Evolutionary conservation across 441 rosid species (phyloP), one percentile per base, ranked within the genome.

Genomic region (Adansonia madagascariensis): DNA sequence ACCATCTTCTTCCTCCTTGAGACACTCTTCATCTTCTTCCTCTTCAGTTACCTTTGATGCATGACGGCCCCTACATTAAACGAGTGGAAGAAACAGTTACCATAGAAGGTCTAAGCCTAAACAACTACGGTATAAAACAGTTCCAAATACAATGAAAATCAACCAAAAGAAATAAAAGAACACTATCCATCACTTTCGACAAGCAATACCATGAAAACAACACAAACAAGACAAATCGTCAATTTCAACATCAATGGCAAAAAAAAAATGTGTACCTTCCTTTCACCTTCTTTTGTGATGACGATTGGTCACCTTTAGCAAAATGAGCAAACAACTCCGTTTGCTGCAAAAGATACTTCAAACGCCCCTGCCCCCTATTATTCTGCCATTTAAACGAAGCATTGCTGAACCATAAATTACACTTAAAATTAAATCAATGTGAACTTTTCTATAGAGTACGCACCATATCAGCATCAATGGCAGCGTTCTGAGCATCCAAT

Each of bases 311-410:
- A 56, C 91, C 91, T 88, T 97, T 97, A 17, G 98, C 98, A 90
- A 94, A 97, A 78, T 97, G 99, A 67, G 98, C 94, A 87, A 97
- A 94, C 78, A 97, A 84, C 95, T 97, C 99, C 0, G 99, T 97
- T 79, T 94, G 99, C 88, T 97, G 97, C 81, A 96, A 85, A 71
- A 96, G 91, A 82, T 91, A 94, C 86, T 96, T 94, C 86, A 94
- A 75, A 73, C 98, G 89, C 52, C 99, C 99, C 83, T 92, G 90
- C 24, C 98, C 99, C 84, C 65, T 87, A 10, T 92, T 97, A 75
- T 97, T 97, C 99, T 97, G 86, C 15, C 71, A 75, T n/a, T 78
- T 65, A 80, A 20, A 73, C 46, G 39, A 70, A 73, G 44, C 72
- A 17, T 79, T 69, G 80, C 66, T 14, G 75, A 74, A 52, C 68